A percentile compares a stretch with the other conserved stretches of the same genome.
Conservation (phyloP, 169 alveolate genomes). For the Amoebophrya sp. region DNA sequence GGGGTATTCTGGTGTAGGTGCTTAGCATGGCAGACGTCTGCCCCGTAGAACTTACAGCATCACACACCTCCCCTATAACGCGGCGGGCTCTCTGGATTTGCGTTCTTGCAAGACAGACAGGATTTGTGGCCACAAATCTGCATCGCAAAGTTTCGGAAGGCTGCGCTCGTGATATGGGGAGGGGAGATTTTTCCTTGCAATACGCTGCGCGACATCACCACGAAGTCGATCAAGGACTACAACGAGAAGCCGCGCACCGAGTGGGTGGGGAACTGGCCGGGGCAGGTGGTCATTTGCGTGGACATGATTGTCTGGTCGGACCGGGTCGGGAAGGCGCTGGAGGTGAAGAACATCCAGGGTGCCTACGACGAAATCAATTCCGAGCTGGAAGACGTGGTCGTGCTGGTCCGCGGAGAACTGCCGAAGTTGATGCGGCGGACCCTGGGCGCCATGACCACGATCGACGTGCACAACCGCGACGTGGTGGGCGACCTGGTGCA, state of each 20-base stretch:
- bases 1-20: too few species aligned
- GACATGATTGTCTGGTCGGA: constrained; percentile 51
- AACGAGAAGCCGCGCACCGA: constrained; percentile 49
- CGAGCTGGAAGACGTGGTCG: constrained; percentile 38
- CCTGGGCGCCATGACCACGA: constrained; percentile 60
- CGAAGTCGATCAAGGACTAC: constrained; percentile 63
- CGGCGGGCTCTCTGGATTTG: too few species aligned
- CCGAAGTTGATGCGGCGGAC: constrained; percentile 54
- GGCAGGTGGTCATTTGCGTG: constrained; percentile 52
- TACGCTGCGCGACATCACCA: constrained; percentile 63
- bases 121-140: too few species aligned
- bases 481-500: constrained; percentile 55
- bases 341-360: background rate
- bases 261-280: constrained; percentile 56
- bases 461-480: constrained; percentile 73
- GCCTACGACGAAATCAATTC: background rate
- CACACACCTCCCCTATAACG: constrained; percentile 58
- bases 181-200: too few species aligned
- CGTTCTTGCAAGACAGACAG: too few species aligned
- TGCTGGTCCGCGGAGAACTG: constrained; percentile 56
- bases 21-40: too few species aligned
- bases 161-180: too few species aligned
- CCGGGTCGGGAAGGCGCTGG: constrained; percentile 48
- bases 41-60: background rate
- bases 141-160: too few species aligned